A percentile compares a stretch with the other conserved stretches of the same genome.
These are phyloP conservation scores for Silene uniflora DNA, from an alignment of 148 eudicot genomes.

Conservation along the genomic window DNA sequence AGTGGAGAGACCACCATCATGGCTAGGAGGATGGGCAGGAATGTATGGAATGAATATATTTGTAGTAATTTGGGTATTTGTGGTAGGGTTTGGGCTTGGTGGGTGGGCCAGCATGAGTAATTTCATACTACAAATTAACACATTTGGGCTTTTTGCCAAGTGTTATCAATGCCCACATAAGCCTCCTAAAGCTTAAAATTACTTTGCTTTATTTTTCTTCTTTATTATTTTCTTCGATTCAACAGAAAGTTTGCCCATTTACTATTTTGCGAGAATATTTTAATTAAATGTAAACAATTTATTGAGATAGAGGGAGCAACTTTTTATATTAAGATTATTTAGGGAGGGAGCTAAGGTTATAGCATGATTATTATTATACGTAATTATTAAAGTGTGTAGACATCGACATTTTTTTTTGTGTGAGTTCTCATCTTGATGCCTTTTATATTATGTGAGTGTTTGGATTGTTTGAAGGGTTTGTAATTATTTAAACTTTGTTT, in stretches of 20 bases:
- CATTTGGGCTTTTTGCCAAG: constrained; percentile 81
- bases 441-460: constrained; percentile 14
- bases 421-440: neutral
- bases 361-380: constrained; percentile 20
- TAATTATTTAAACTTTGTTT: constrained; percentile 21
- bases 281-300: too few relatives aligned
- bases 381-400: constrained; percentile 43
- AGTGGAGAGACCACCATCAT: constrained; percentile 65
- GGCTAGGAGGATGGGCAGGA: constrained; percentile 73
- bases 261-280: too few relatives aligned
- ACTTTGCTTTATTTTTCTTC: neutral
- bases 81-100: constrained; percentile 82
- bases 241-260: too few relatives aligned
- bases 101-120: constrained; percentile 91
- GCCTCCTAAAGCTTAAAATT: constrained; percentile 27
- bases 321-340: constrained; percentile 15
- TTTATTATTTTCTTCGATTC: too few relatives aligned
- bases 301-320: too few relatives aligned
- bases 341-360: constrained; percentile 6
- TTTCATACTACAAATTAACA: constrained; percentile 59
- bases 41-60: constrained; percentile 56
- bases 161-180: constrained; percentile 85
- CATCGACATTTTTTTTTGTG: constrained; percentile 22
- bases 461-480: constrained; percentile 20
- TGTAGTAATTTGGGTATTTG: constrained; percentile 73